Evolutionary conservation across 345 rosid genomes (phyloP), one percentile per base, ranked within the genome.

Genomic region (Populus davidiana): DNA sequence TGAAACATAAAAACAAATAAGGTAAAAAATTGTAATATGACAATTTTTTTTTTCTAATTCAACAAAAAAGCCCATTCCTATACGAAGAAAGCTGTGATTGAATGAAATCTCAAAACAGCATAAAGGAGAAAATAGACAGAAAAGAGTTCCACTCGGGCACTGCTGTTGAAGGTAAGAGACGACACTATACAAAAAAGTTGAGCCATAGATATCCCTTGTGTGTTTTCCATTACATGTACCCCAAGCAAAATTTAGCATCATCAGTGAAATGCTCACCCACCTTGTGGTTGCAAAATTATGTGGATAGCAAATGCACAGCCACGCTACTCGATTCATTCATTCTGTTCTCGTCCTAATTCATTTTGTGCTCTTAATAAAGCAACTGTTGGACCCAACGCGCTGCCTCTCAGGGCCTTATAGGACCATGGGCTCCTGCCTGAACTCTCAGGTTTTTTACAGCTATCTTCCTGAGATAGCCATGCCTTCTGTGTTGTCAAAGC

Each of bases 361-460:
- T 91, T 89, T 83, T 94, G 93, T 23, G 92, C 81, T 78, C 97
- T 88, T 76, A 96, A 83, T 73, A 89, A 78, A 31, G 93, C 91
- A 90, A 94, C 83, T 4, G 90, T 90, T 20, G 97, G 99, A 78
- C 98, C 98, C 74, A 96, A 76, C 1, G 97, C 95, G 70, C 97
- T 88, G 70, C 97, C 81, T 79, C 98, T 89, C 74, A 85, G 71
- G 62, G 86, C 93, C 89, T 85, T 89, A 83, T 79, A 87, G 25
- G 94, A 87, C 94, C 93, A 85, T 11, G 91, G 70, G 25, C 86
- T 83, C 77, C 82, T 81, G 78, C 87, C 85, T 47, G 95, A 81
- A 81, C 83, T 85, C 82, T 81, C 89, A 56, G 86, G 71, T 65
- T 64, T 74, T 41, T 77, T 84, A 89, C 93, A 88, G 17, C 85